Evolutionary conservation across 169 alveolate species (phyloP).

Genomic region (Amoebophrya sp.): DNA sequence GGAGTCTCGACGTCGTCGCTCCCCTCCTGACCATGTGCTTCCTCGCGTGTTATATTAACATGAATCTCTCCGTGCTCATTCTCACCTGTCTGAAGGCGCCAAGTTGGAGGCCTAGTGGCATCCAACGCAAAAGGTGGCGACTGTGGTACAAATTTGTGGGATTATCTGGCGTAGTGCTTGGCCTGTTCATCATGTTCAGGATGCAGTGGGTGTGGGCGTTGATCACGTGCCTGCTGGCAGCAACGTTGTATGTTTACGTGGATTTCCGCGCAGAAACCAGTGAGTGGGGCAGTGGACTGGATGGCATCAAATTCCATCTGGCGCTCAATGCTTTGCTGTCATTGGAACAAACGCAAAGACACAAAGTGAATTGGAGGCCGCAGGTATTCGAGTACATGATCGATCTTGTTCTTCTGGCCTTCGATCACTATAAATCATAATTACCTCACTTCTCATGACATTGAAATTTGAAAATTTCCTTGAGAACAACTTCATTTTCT

Average conservation of each 20-base stretch:
- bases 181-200: slow-evolving; percentile 30
- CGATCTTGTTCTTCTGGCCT: no score
- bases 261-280: slow-evolving; percentile 17
- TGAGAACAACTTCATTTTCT: no score
- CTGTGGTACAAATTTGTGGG: slow-evolving; percentile 43
- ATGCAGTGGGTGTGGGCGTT: slow-evolving; percentile 32
- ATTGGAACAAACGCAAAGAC: slow-evolving; percentile 26
- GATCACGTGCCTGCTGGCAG: slow-evolving; percentile 24
- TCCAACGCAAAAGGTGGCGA: slow-evolving; percentile 43
- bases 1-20: slow-evolving; percentile 43
- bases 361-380: slow-evolving; percentile 30
- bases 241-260: slow-evolving; percentile 27
- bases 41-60: slow-evolving; percentile 44
- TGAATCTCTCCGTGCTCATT: slow-evolving; percentile 50
- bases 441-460: no score
- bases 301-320: slow-evolving; percentile 47
- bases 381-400: no score
- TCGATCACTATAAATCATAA: no score
- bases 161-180: slow-evolving; percentile 37
- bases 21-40: slow-evolving; percentile 49
- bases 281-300: slow-evolving; percentile 53
- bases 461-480: no score
- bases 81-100: slow-evolving; percentile 47
- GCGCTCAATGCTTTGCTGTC: slow-evolving; percentile 44
- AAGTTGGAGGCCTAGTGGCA: slow-evolving; percentile 50